Evolutionary conservation across 2,329 filamentous ascomycete genomes (phyloP).

Genomic region (Aspergillus uvarum): DNA sequence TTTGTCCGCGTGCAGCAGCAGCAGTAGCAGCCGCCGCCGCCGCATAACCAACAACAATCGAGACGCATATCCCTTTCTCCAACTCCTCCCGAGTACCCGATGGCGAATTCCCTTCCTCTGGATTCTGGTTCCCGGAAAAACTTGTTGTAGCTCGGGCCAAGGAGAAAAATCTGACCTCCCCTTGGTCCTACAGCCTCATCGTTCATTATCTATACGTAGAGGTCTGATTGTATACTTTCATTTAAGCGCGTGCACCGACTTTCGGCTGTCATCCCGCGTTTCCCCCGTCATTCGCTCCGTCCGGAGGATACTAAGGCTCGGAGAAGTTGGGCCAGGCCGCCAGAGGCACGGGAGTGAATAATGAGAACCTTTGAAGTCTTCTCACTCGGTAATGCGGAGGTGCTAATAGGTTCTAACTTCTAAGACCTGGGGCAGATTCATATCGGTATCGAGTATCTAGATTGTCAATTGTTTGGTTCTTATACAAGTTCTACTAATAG

Average conservation of each 20-base stretch:
- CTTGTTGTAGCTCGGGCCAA: not conserved
- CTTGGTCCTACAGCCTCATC: not conserved
- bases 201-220: not conserved
- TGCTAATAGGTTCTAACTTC: not conserved
- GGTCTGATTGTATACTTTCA: not conserved
- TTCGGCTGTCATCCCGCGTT: slow-evolving; percentile 11
- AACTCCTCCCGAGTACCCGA: slow-evolving; percentile 17
- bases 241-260: slow-evolving; percentile 8
- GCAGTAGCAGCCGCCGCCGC: not conserved
- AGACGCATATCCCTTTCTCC: slow-evolving; percentile 29
- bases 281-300: slow-evolving; percentile 7
- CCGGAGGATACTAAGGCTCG: not conserved
- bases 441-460: not conserved
- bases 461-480: not conserved
- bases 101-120: slow-evolving; percentile 16
- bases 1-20: slow-evolving; percentile 21
- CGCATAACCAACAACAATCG: slow-evolving; percentile 15
- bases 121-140: slow-evolving; percentile 4
- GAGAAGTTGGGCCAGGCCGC: not conserved
- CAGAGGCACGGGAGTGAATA: not conserved
- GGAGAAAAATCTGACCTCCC: not conserved
- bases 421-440: not conserved
- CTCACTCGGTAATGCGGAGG: slow-evolving; percentile 1
- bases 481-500: too few relatives aligned
- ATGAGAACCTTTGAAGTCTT: slow-evolving; percentile 5